Evolutionary conservation across 495 filamentous ascomycete species (phyloP).

Genomic region (Podospora conica): DNA sequence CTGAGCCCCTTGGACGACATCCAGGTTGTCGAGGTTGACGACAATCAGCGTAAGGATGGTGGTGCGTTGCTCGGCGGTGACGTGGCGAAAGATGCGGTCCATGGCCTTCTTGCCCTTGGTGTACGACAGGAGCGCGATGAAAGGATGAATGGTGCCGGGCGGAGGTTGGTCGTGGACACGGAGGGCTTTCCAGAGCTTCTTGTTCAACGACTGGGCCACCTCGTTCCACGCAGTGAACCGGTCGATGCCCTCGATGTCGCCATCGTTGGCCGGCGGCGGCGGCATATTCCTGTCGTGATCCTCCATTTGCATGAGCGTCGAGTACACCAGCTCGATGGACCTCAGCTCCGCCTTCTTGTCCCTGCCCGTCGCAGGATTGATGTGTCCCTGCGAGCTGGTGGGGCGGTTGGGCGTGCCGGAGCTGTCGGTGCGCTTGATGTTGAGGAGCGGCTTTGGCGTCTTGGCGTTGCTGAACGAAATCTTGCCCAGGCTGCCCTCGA

Average conservation of each 20-base stretch:
- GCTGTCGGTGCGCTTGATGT: constrained; percentile 84
- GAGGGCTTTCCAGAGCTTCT: constrained; percentile 72
- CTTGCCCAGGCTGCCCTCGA: constrained; percentile 96
- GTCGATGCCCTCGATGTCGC: constrained; percentile 57
- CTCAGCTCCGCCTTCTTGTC: constrained; percentile 78
- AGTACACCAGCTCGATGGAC: constrained; percentile 83
- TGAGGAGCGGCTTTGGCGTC: constrained; percentile 87
- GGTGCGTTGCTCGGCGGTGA: constrained; percentile 83
- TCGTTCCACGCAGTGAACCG: constrained; percentile 65
- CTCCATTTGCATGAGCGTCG: constrained; percentile 83
- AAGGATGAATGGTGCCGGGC: constrained; percentile 72
- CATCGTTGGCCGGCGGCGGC: constrained; percentile 53
- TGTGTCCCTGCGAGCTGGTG: constrained; percentile 44
- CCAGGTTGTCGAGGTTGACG: constrained; percentile 84
- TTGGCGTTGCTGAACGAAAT: constrained; percentile 99
- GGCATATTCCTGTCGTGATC: constrained; percentile 90
- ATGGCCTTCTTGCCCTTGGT: constrained; percentile 95
- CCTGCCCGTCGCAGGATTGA: constrained; percentile 42
- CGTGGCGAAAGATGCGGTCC: constrained; percentile 88
- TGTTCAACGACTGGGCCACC: constrained; percentile 64
- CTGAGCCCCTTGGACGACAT: constrained; percentile 77
- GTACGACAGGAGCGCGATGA: constrained; percentile 92
- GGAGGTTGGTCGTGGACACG: constrained; percentile 89
- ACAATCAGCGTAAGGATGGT: constrained; percentile 94
- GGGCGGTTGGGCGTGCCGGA: constrained; percentile 44